phyloP scores from a whole-genome alignment of 140 eudicot species.

The Anethum foeniculum region DNA sequence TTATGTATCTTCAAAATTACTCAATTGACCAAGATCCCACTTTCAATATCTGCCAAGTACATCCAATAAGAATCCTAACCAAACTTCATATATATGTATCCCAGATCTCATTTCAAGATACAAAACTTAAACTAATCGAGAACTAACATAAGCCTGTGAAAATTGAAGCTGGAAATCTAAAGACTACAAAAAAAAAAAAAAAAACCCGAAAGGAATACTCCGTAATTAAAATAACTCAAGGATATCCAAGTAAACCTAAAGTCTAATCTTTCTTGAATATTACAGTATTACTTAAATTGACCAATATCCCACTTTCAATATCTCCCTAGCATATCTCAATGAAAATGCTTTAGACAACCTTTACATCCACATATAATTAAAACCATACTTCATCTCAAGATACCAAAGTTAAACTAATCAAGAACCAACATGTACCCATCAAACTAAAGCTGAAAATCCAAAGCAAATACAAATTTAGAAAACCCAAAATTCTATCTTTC shows the following conservation, averaged over 20 bases:
- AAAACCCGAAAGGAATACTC: too few species aligned
- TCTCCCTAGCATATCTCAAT: constrained; percentile 9
- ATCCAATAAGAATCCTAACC: background rate
- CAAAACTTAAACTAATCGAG: background rate
- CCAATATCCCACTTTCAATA: constrained; percentile 2
- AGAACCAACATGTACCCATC: background rate
- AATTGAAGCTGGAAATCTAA: background rate
- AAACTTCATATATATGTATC: background rate
- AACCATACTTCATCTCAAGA: background rate
- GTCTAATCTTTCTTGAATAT: background rate
- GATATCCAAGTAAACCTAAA: background rate
- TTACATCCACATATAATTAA: background rate
- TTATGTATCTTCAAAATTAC: background rate
- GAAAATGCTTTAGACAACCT: background rate
- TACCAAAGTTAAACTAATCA: background rate
- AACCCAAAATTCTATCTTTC: background rate
- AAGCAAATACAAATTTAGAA: background rate
- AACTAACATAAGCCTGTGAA: background rate
- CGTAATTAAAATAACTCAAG: too few species aligned
- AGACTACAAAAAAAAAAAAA: too few species aligned
- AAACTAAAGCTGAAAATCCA: background rate
- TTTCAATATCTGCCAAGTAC: background rate
- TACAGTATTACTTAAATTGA: background rate
- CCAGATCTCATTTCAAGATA: background rate
- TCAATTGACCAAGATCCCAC: constrained; percentile 3